Percentiles rank a stretch among this genome's conserved stretches.
Evolutionary conservation across 352 stramenopile species (phyloP).

Genomic region (Globisporangium cederbergense): DNA sequence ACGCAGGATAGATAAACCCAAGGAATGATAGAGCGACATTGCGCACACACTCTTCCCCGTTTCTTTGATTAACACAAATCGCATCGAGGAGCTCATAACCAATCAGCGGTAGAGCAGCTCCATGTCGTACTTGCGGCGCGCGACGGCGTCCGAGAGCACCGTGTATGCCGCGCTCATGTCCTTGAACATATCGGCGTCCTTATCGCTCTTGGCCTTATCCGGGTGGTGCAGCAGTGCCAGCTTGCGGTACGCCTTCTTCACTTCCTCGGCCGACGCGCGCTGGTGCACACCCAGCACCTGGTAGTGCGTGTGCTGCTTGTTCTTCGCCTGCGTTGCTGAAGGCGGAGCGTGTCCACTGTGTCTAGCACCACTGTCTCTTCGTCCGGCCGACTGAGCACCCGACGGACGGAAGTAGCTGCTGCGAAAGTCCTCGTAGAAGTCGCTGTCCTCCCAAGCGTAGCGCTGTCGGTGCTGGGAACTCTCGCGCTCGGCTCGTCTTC

Average conservation of each 20-base stretch:
- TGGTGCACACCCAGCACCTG: conserved; percentile 72
- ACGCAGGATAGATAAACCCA: neutral
- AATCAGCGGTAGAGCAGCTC: conserved; percentile 45
- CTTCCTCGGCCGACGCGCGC: conserved; percentile 52
- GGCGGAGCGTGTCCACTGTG: neutral
- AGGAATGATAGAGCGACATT: conserved; percentile 6
- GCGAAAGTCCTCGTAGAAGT: conserved; percentile 50
- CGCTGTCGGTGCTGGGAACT: conserved; percentile 21
- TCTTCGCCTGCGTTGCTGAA: conserved; percentile 5
- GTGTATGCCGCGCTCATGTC: conserved; percentile 85
- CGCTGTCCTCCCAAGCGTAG: conserved; percentile 46
- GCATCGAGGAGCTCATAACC: neutral
- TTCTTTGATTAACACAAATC: neutral
- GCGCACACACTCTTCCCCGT: neutral
- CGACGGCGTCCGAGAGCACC: conserved; percentile 60
- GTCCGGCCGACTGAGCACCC: neutral
- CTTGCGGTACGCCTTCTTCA: conserved; percentile 90
- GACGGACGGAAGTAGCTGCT: conserved; percentile 18
- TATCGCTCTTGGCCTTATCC: conserved; percentile 74
- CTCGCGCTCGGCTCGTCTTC: conserved; percentile 40
- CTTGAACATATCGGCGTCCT: conserved; percentile 75
- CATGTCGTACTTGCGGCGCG: conserved; percentile 68
- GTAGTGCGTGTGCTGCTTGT: conserved; percentile 60
- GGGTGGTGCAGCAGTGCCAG: conserved; percentile 86
- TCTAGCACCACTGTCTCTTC: neutral